phyloP scores from a whole-genome alignment of 2,329 filamentous ascomycete genomes.

The Ophiosphaerella herpotricha region DNA sequence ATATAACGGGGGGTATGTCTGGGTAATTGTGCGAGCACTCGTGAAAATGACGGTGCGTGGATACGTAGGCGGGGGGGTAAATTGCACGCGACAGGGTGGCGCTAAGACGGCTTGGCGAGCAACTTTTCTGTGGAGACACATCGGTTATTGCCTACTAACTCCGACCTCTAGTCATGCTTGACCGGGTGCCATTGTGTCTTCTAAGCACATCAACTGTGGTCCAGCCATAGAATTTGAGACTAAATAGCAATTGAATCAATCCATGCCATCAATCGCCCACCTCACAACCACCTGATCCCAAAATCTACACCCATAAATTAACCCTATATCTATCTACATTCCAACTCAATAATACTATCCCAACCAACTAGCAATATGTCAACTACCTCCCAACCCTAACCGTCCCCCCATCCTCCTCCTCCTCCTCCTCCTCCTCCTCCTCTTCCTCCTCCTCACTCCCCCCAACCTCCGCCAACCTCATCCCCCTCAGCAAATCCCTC shows the following conservation, averaged over 20 bases:
- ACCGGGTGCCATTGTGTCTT: too few species aligned
- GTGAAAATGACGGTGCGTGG: constrained; percentile 17
- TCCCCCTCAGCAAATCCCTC: constrained; percentile 37
- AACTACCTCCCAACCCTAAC: neutral
- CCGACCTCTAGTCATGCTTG: too few species aligned
- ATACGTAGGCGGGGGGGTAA: constrained; percentile 18
- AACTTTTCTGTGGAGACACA: constrained; percentile 1
- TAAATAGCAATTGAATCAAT: too few species aligned
- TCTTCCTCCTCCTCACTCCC: constrained; percentile 5
- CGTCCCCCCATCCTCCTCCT: neutral
- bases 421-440: neutral
- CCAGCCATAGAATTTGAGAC: too few species aligned
- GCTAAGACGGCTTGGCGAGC: neutral
- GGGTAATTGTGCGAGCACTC: constrained; percentile 5
- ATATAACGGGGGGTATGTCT: constrained; percentile 7
- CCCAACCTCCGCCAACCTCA: constrained; percentile 37
- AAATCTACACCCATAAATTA: too few species aligned
- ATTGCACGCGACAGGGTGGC: constrained; percentile 2
- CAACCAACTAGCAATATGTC: too few species aligned
- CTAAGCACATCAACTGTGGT: too few species aligned
- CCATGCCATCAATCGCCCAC: too few species aligned
- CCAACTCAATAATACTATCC: too few species aligned
- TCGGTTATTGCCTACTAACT: too few species aligned
- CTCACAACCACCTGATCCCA: too few species aligned
- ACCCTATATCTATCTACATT: too few species aligned